phyloP scores from a whole-genome alignment of 2,329 filamentous ascomycete genomes.

The Teratosphaeria viscida region DNA sequence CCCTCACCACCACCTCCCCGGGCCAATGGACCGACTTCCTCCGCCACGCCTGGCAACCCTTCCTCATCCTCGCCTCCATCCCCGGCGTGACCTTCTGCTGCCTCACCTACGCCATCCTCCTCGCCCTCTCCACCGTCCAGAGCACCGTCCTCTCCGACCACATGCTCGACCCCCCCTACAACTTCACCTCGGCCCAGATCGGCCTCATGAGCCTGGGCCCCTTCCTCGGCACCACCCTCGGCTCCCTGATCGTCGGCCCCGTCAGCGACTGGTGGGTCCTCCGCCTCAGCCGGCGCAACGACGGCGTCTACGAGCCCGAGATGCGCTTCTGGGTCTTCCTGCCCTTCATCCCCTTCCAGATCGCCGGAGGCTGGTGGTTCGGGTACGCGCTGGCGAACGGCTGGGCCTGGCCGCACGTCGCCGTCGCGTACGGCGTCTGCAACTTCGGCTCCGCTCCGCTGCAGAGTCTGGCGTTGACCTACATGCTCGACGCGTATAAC shows the following conservation, averaged over 20 bases:
- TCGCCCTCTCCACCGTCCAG: slow-evolving; percentile 31
- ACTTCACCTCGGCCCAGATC: slow-evolving; percentile 40
- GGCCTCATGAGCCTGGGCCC: slow-evolving; percentile 44
- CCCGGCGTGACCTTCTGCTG: slow-evolving; percentile 31
- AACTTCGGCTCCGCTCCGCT: slow-evolving; percentile 28
- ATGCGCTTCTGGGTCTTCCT: slow-evolving; percentile 25
- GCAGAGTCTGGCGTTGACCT: slow-evolving; percentile 28
- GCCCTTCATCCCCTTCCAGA: slow-evolving; percentile 24
- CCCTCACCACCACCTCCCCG: slow-evolving; percentile 24
- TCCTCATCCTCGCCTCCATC: slow-evolving; percentile 28
- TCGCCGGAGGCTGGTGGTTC: slow-evolving; percentile 29
- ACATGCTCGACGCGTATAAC: slow-evolving; percentile 30
- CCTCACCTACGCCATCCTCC: slow-evolving; percentile 27
- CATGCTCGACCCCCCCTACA: slow-evolving; percentile 29
- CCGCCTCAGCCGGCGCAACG: slow-evolving; percentile 21
- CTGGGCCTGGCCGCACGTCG: slow-evolving; percentile 20
- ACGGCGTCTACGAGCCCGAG: slow-evolving; percentile 27
- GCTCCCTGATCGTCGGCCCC: slow-evolving; percentile 36
- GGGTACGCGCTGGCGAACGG: slow-evolving; percentile 23
- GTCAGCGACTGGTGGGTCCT: slow-evolving; percentile 36
- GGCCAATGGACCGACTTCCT: slow-evolving; percentile 21
- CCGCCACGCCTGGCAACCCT: slow-evolving; percentile 28
- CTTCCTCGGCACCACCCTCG: slow-evolving; percentile 32
- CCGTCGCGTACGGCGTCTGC: slow-evolving; percentile 29
- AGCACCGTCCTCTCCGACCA: slow-evolving; percentile 27